Base-by-base conservation (phyloP, 768 basidiomycete genomes). In the Ramaria sp. region DNA sequence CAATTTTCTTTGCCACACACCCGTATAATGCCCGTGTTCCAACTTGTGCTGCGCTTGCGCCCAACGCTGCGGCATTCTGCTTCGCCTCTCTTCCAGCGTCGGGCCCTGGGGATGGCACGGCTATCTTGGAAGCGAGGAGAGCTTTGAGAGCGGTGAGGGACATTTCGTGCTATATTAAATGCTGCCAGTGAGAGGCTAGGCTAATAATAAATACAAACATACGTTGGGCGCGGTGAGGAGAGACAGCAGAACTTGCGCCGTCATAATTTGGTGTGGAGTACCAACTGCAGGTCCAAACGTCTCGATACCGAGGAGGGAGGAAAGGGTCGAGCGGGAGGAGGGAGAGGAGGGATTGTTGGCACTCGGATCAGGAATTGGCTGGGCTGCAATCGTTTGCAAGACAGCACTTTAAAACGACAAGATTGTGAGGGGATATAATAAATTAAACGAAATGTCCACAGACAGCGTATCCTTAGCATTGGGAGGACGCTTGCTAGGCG, bases 1-100 rank as follows among this genome's bases (percentile, higher is more conserved):
- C 66, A 52, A 91, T 69, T 59, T 85, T 75, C 70, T 90, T 91
- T 15, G 85, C 88, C n/a, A 90, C 85, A 64, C 88, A 88, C 1
- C 75, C 81, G 63, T 88, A 91, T 12, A 90, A 67, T 15, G 86
- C 79, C 42, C 84, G 73, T 9, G 80, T 83, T 11, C 47, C 59
- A 19, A 39, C 19, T 20, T 49, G 34, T 11, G 43, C 80, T 72
- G 38, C 78, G 76, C 56, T 74, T 72, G 17, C 73, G 74, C 20
- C 69, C 67, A 3, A 70, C 61, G 42, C 55, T 11, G 33, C 61
- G 10, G 56, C 49, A 5, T 48, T 30, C 17, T 62, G 45, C 13
- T 60, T 65, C 24, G 63, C 58, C 34, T 42, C 30, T n/a, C 41
- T 24, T 9, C 50, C 39, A 7, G 46, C 47, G 13, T 51, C 46